A percentile compares a stretch with the other conserved stretches of the same genome.
Conservation (phyloP, 2,329 filamentous ascomycete genomes). For the Cryoendolithus antarcticus region DNA sequence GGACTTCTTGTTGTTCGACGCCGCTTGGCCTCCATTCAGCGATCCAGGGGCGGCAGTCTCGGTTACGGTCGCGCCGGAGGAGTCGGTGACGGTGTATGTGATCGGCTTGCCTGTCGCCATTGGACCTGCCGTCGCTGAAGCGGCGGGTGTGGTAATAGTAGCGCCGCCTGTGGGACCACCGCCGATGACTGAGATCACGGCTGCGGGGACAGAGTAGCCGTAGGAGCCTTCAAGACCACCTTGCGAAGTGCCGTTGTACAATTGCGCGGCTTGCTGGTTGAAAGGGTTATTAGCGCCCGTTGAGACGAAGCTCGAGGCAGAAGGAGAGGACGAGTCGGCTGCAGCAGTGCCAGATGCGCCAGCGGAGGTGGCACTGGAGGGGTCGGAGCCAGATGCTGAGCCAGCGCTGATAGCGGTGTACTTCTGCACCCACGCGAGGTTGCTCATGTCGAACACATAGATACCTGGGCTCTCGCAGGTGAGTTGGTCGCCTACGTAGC, state of each 20-base stretch:
- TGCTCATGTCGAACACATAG: slow-evolving; percentile 66
- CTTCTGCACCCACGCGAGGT: slow-evolving; percentile 53
- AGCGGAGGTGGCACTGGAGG: slow-evolving; percentile 9
- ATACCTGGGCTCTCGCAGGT: slow-evolving; percentile 56
- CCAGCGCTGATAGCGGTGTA: slow-evolving; percentile 55
- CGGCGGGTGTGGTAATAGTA: slow-evolving; percentile 52
- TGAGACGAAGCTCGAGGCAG: slow-evolving; percentile 15
- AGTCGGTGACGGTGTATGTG: slow-evolving; percentile 53
- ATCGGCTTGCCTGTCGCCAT: slow-evolving; percentile 59
- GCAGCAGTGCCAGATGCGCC: slow-evolving; percentile 2
- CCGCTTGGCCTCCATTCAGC: slow-evolving; percentile 30
- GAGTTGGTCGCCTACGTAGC: slow-evolving; percentile 48
- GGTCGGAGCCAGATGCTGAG: slow-evolving; percentile 20
- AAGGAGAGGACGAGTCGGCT: background rate
- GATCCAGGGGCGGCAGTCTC: slow-evolving; percentile 27
- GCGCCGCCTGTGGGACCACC: slow-evolving; percentile 55
- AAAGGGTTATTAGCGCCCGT: slow-evolving; percentile 26
- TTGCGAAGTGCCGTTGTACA: slow-evolving; percentile 31
- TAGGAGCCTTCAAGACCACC: slow-evolving; percentile 46
- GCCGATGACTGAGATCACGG: slow-evolving; percentile 54
- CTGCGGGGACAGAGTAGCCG: slow-evolving; percentile 58
- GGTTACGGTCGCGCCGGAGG: slow-evolving; percentile 35
- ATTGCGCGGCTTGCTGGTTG: slow-evolving; percentile 41
- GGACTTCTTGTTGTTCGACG: slow-evolving; percentile 9
- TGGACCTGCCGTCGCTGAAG: slow-evolving; percentile 54